phyloP scores from a whole-genome alignment of 768 basidiomycete genomes.

The Mycena olivaceomarginata region DNA sequence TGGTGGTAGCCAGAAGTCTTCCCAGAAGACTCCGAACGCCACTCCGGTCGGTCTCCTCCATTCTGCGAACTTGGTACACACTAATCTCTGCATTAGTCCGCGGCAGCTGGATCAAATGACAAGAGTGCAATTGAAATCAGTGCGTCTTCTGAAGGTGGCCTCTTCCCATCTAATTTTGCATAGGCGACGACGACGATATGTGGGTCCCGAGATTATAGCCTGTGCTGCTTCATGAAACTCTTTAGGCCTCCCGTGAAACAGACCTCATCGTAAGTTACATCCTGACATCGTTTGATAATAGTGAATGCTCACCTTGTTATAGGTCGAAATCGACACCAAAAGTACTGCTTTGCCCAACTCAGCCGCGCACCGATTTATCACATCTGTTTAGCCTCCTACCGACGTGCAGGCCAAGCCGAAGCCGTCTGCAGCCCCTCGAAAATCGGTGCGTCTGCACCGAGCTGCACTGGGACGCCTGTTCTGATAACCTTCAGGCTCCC shows the following conservation, averaged over 20 bases:
- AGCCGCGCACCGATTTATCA: conserved; percentile 11
- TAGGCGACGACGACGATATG: conserved; percentile 48
- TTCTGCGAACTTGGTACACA: conserved; percentile 7
- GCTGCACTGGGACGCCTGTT: neutral
- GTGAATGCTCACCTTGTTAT: neutral
- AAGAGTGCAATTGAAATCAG: conserved; percentile 55
- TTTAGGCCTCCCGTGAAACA: conserved; percentile 16
- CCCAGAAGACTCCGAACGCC: conserved; percentile 9
- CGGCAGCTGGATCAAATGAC: conserved; percentile 30
- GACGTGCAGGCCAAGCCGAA: conserved; percentile 21
- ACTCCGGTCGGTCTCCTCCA: conserved; percentile 21
- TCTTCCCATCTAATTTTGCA: neutral
- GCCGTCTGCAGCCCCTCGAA: conserved; percentile 32
- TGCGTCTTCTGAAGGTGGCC: conserved; percentile 29
- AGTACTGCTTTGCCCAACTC: neutral
- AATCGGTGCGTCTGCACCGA: conserved; percentile 6
- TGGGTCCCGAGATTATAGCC: conserved; percentile 12
- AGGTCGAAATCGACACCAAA: conserved; percentile 23
- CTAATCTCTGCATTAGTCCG: neutral
- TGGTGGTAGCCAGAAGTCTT: conserved; percentile 41
- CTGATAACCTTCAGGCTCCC: conserved; percentile 11
- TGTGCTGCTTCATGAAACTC: neutral
- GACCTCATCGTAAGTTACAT: conserved; percentile 2
- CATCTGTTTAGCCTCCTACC: conserved; percentile 10
- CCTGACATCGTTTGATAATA: neutral